Base-by-base conservation (phyloP, 179 eudicot genomes). In the Beta macrorhiza region DNA sequence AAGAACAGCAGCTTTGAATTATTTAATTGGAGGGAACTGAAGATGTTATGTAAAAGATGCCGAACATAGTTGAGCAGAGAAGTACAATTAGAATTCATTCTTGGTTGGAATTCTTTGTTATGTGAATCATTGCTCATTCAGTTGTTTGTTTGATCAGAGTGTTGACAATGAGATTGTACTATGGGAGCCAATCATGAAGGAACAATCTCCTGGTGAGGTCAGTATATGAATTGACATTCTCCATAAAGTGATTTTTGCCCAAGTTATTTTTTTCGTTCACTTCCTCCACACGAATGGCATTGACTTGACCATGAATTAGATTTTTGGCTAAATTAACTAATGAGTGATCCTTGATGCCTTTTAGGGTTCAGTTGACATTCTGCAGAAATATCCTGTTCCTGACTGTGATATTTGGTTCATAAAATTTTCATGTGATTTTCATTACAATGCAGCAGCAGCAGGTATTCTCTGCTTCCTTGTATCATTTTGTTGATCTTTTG, bases 371-470 rank as follows among this genome's bases (percentile, higher is more conserved):
- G 93, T 88, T 65, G 99, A 96, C 90, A 91, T 96, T 79, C 95
- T 96, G 52, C 95, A 92, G 86, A 96, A 94, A 84, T 94, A 92
- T 80, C 98, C 97, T 47, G 97, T 91, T 75, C 98, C 97, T 7
- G 99, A 96, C 64, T 96, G 98, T 85, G 98, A 96, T 79, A 96
- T 96, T 72, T 96, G 99, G 99, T 96, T 96, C 85, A 96, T 96
- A 84, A 96, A 96, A 82, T 93, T 96, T 85, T 96, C 99, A 0
- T 96, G 92, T 57, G 98, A 96, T 88, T 96, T 94, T 72, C 92
- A 91, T 83, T 94, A 83, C 86, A 91, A 91, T 80, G 83, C 95
- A 76, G 94, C 87, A 57, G 99, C 99, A 63, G 91, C 93, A 89
- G 98, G 98, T 95, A 89, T 67, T 42, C 5, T 78, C 47, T 17